Evolutionary conservation across 345 rosid species (phyloP), one percentile per base, ranked within the genome.

Genomic region (Alliaria petiolata): DNA sequence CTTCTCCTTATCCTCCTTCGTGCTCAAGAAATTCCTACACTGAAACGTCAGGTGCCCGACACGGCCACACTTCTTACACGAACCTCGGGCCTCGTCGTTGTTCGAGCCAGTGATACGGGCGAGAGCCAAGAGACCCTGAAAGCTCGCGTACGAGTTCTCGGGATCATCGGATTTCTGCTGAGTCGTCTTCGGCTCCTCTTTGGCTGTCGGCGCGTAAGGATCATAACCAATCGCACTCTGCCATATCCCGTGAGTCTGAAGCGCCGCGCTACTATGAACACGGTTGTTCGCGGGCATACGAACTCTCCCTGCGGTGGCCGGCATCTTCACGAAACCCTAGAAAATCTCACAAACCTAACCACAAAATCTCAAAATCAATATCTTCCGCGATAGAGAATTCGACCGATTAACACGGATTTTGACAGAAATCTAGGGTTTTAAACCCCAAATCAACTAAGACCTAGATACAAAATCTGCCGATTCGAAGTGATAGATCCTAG

Each of bases 281-380:
- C 98, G 82, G 34, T 95, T 95, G 88, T 95, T 91, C 40, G 98
- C 99, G 7, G 98, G 99, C 97, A 95, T 95, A 69, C 99, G 99
- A 76, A 95, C 99, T 80, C 99, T 82, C 10, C 99, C 99, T n/a
- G 99, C 98, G 1, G 98, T 95, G 30, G 99, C 99, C 81, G 98
- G 99, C 98, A 95, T 95, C 89, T 82, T 91, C 33, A 46, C 71
- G 11, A 17, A 70, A 13, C 62, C 50, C 36, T 76, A 76, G 31
- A 31, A 43, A 40, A 19, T 13, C 9, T 38, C 70, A 47, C 65
- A 63, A n/a, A 76, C 74, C 74, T 69, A 62, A 33, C n/a, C 44
- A n/a, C n/a, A 33, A 58, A 42, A 36, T 11, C n/a, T n/a, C n/a
- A n/a, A 38, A 13, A 22, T 46, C 71, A 56, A 56, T 14, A 15